phyloP scores from a whole-genome alignment of 305 asterid genomes.

The Solanum chacoense region DNA sequence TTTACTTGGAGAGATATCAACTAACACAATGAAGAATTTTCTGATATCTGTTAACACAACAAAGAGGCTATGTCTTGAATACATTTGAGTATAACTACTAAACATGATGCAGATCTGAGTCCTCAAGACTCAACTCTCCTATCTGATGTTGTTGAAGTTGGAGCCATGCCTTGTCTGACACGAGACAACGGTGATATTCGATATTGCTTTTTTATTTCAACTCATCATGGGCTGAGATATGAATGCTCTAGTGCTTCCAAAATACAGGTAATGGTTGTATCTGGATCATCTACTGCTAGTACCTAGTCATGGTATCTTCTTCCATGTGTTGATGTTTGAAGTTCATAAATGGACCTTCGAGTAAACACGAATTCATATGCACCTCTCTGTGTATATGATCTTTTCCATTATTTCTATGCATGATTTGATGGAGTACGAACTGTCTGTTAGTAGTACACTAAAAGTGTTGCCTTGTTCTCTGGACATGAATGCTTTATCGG shows the following conservation, averaged over 20 bases:
- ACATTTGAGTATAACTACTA: neutral
- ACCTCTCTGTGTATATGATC: neutral
- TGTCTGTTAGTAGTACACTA: neutral
- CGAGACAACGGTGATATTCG: slow-evolving; percentile 58
- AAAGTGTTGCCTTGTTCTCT: neutral
- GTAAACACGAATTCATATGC: neutral
- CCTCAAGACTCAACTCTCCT: slow-evolving; percentile 87
- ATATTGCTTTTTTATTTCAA: slow-evolving; percentile 67
- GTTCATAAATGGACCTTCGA: neutral
- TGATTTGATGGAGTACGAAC: neutral
- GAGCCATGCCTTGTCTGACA: slow-evolving; percentile 47
- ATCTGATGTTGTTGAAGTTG: slow-evolving; percentile 73
- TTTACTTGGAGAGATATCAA: neutral
- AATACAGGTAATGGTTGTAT: slow-evolving; percentile 43
- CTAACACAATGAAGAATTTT: neutral
- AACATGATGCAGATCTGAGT: slow-evolving; percentile 52
- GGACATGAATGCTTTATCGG: neutral
- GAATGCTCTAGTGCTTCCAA: slow-evolving; percentile 78
- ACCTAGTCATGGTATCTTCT: neutral
- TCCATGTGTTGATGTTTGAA: neutral
- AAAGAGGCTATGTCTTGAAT: neutral
- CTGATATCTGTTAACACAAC: neutral
- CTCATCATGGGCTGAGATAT: slow-evolving; percentile 74
- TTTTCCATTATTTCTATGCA: neutral
- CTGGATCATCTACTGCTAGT: neutral